Base-by-base conservation (phyloP, 2,329 filamentous ascomycete genomes). In the Plenodomus tracheiphilus region DNA sequence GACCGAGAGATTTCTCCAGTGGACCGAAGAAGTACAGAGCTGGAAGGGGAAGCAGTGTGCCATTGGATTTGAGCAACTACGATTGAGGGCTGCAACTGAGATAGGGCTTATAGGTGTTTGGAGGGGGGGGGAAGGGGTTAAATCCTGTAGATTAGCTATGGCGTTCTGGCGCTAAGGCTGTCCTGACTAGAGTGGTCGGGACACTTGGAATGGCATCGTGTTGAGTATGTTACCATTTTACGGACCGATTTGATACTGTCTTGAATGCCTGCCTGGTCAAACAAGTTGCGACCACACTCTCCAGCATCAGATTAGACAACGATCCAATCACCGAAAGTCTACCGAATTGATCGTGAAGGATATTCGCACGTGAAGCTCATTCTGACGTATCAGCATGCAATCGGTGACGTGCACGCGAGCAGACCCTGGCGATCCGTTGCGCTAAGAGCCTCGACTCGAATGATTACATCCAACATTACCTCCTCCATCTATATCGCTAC, bases 41-140 rank as follows among this genome's bases (percentile, higher is more conserved):
- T 30, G 94, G 94, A 8, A 83, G 93, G 68, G 93, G 91, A 25
- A 97, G 91, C 75, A 97, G 89, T 77, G 92, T 97, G 59, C 94
- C 94, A 22, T 77, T 97, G 62, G 90, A 97, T 77, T 74, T 99
- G 67, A 84, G 79, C 58, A 78, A 81, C 13, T 79, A 87, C 50
- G 72, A 76, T 39, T 79, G 59, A 56, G 40, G 19, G 15, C 13
- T 39, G 15, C 21, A 16, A 16, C 13, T 16, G 32, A 2, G 32
- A 34, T 21, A 11, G 4, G 13, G 13, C 7, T 16, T 22, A 22
- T 41, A 19, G 25, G 19, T 16, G 34, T 48, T 52, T 51, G 20
- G 36, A 42, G 36, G 40, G 28, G 39, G 39, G 41, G 39, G 44
- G 36, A 38, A 21, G 39, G 39, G 41, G 39, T 42, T 49, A 43